These are phyloP conservation scores for Chlorociboria aeruginascens DNA, from an alignment of 495 filamentous ascomycete species.

Conservation along the genomic window DNA sequence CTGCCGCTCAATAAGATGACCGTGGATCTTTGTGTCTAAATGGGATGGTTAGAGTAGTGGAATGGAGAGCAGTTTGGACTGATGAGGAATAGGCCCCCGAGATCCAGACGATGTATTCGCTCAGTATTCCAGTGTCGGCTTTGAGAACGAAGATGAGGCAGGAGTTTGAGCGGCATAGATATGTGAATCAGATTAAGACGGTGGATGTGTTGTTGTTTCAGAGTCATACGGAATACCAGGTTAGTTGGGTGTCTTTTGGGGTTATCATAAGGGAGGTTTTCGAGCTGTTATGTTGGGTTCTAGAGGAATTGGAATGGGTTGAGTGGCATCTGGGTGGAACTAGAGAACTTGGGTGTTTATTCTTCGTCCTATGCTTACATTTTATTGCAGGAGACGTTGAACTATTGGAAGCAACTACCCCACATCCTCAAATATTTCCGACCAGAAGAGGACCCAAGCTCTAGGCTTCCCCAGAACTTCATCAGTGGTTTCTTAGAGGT, in stretches of 20 bases:
- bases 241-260: constrained; percentile 20
- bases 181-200: constrained; percentile 73
- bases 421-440: constrained; percentile 98
- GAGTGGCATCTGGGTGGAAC: no score
- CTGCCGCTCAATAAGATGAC: no score
- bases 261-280: not conserved
- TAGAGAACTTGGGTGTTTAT: no score
- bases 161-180: constrained; percentile 94
- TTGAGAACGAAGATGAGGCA: constrained; percentile 92
- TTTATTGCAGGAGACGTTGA: constrained; percentile 79
- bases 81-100: constrained; percentile 62
- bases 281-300: not conserved
- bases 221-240: constrained; percentile 84
- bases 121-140: constrained; percentile 75
- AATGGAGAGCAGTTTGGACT: not conserved
- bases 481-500: constrained; percentile 84
- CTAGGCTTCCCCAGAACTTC: constrained; percentile 72
- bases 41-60: not conserved
- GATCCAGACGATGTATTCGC: constrained; percentile 89
- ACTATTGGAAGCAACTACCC: constrained; percentile 96
- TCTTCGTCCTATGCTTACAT: not conserved
- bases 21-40: not conserved
- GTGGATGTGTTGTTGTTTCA: constrained; percentile 83
- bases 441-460: constrained; percentile 70
- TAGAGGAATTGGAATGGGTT: not conserved